Evolutionary conservation across 768 basidiomycete species (phyloP).

Genomic region (Bullera alba): DNA sequence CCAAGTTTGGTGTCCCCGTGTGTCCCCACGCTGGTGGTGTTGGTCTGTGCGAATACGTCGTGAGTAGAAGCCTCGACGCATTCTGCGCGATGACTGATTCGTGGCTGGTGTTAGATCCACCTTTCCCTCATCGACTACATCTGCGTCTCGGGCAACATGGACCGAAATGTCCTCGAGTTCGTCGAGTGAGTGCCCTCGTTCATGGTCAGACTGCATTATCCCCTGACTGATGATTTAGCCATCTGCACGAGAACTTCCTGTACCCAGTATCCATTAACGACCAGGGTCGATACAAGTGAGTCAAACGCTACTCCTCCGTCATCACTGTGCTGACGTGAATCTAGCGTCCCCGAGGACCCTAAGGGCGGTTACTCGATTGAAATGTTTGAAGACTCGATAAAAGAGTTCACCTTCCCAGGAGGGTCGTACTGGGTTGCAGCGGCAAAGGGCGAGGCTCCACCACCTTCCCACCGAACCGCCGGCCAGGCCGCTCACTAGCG

Average conservation of each 20-base stretch:
- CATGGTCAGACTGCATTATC: background rate
- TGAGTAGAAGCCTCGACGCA: slow-evolving; percentile 44
- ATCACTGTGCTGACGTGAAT: slow-evolving; percentile 57
- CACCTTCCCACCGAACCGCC: background rate
- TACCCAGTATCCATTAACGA: slow-evolving; percentile 81
- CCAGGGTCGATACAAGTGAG: slow-evolving; percentile 68
- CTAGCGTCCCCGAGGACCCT: slow-evolving; percentile 70
- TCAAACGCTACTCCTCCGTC: slow-evolving; percentile 1
- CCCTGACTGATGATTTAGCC: slow-evolving; percentile 39
- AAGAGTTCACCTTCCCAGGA: slow-evolving; percentile 75
- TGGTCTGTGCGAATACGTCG: slow-evolving; percentile 85
- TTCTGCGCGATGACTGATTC: background rate
- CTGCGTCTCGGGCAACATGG: slow-evolving; percentile 81
- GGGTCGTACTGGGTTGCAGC: slow-evolving; percentile 66
- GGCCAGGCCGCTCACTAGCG: background rate
- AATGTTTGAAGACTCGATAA: slow-evolving; percentile 74
- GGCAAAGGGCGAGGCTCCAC: slow-evolving; percentile 25
- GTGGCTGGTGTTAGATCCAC: slow-evolving; percentile 16
- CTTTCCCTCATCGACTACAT: slow-evolving; percentile 84
- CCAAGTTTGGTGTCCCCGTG: slow-evolving; percentile 81
- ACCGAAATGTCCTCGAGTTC: slow-evolving; percentile 76
- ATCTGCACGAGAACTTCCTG: slow-evolving; percentile 88
- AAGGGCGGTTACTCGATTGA: slow-evolving; percentile 77
- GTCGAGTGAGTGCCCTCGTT: slow-evolving; percentile 37
- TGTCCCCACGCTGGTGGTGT: slow-evolving; percentile 95